Base-by-base conservation (phyloP, 768 basidiomycete genomes). In the Boletellus sp. region DNA sequence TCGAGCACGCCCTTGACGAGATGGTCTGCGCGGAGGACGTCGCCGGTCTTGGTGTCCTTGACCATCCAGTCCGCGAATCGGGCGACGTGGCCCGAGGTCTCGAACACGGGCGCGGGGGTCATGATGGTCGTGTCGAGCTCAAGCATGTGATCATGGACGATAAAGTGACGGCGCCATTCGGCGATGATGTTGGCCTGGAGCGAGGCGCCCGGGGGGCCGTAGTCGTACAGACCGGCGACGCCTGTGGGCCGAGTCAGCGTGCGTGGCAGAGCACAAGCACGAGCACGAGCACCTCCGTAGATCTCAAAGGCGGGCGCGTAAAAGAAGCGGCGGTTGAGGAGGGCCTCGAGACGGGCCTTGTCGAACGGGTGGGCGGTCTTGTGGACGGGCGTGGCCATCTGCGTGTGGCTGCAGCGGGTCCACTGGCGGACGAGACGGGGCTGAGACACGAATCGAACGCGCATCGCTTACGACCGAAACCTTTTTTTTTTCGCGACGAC, bases 31-130 rank as follows among this genome's bases (percentile, higher is more conserved):
- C 95, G 86, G 60, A 96, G 83, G 42, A 98, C 94, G 61, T 98
- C 94, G 39, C 94, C 93, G n/a, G 89, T 94, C 74, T 90, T 84
- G 22, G 75, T 74, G 60, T 98, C 95, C 74, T 95, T 96, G 63
- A 92, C 90, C 95, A 97, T 98, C 95, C 94, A 99, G 66, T 99
- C 96, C 6, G 95, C 91, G 65, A 98, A 99, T 57, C 94, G 83
- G 37, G 94, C 94, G 53, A 98, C 95, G 72, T 98, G 96, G 24
- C 96, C 94, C 31, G 94, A 97, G 1, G 95, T 85, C 70, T 96
- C 94, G 65, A 98, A 94, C 10, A 98, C 94, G 12, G 93, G 75
- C 3, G 90, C 81, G 15, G 95, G 88, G 0, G 95, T 98, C 86
- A 98, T 96, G 72, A 96, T 86, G 34, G 96, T 97, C 22, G 94